These are phyloP conservation scores for Pezizomycotina sp. DNA, from an alignment of 2,329 filamentous ascomycete genomes.

Conservation along the genomic window DNA sequence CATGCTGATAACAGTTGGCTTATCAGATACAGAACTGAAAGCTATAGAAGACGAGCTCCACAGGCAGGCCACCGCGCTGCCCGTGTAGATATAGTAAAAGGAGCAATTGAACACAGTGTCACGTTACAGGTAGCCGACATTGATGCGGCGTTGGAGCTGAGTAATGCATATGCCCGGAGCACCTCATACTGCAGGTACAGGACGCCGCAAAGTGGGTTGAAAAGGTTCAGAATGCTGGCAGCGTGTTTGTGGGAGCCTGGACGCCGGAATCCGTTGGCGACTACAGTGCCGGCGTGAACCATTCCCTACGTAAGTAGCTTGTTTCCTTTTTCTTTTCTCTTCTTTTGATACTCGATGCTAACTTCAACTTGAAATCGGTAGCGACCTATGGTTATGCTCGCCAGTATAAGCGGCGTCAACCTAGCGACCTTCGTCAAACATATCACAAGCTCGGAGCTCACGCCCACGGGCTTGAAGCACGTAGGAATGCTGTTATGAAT, in stretches of 20 bases:
- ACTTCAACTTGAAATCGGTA: conserved; percentile 30
- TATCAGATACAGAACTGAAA: conserved; percentile 52
- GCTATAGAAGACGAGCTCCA: conserved; percentile 89
- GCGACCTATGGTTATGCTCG: conserved; percentile 96
- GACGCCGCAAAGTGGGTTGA: conserved; percentile 59
- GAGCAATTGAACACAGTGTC: conserved; percentile 78
- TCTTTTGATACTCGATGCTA: conserved; percentile 1
- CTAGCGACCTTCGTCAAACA: conserved; percentile 93
- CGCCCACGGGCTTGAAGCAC: conserved; percentile 68
- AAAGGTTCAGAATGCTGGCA: conserved; percentile 79
- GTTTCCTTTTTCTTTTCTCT: not conserved
- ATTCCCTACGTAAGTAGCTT: conserved; percentile 68
- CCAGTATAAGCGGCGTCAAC: conserved; percentile 95
- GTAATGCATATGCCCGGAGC: conserved; percentile 95
- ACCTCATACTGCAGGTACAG: conserved; percentile 78
- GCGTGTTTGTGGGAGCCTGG: conserved; percentile 90
- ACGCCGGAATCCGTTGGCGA: conserved; percentile 95
- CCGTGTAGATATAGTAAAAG: conserved; percentile 86
- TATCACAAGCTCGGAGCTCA: conserved; percentile 87
- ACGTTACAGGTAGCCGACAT: conserved; percentile 60
- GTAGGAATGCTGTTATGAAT: conserved; percentile 83
- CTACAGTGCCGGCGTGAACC: conserved; percentile 95
- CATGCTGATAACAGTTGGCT: conserved; percentile 68
- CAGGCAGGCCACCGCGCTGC: conserved; percentile 67
- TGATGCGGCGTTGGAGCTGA: conserved; percentile 59